Evolutionary conservation across 1,284 basidiomycete species (phyloP).

Genomic region (Ganoderma lingzhi): DNA sequence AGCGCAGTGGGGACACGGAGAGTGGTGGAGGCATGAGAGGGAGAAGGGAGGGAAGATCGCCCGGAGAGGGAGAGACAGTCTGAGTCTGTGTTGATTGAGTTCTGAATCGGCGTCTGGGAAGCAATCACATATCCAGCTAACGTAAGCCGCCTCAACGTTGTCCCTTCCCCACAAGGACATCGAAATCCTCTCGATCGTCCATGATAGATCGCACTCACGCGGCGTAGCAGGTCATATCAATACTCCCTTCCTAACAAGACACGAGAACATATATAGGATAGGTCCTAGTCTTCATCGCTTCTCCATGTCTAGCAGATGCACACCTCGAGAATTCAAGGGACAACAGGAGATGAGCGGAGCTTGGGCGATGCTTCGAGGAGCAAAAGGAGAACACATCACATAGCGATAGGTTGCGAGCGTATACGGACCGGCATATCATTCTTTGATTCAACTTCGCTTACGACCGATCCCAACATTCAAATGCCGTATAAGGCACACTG

Average conservation of each 20-base stretch:
- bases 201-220: conserved; percentile 6
- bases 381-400: neutral
- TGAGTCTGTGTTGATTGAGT: neutral
- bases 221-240: neutral
- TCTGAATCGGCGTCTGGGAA: neutral
- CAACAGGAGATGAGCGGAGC: neutral
- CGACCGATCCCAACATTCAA: neutral
- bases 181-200: neutral
- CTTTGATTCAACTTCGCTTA: neutral
- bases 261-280: neutral
- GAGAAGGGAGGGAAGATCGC: neutral
- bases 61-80: neutral
- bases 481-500: neutral
- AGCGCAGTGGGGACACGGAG: conserved; percentile 2
- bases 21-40: conserved; percentile 1
- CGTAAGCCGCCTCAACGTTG: neutral
- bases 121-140: neutral
- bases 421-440: neutral
- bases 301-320: neutral
- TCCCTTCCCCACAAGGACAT: neutral
- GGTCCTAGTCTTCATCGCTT: neutral
- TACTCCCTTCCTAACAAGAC: neutral
- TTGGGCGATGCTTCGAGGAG: neutral
- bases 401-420: neutral
- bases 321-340: too few species aligned